phyloP scores from a whole-genome alignment of 192 early-diverging fungal species.

The Coemansia sp. region DNA sequence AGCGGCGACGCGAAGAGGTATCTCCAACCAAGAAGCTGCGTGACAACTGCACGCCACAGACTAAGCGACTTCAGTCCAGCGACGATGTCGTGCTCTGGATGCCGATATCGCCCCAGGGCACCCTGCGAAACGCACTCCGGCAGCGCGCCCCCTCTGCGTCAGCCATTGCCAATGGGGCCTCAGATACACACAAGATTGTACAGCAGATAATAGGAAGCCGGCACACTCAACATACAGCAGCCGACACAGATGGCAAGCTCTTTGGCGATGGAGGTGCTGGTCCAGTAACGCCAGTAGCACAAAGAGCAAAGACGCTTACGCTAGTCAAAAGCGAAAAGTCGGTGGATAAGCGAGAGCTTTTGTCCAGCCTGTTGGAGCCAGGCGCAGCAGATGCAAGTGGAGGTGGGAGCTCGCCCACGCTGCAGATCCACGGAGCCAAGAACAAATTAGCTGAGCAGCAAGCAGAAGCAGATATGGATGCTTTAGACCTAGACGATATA shows the following conservation, averaged over 20 bases:
- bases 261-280: too few species aligned
- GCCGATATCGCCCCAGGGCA: constrained; percentile 45
- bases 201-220: constrained; percentile 42
- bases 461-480: constrained; percentile 2
- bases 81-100: constrained; percentile 44
- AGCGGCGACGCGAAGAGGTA: constrained; percentile 22
- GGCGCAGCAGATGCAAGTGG: not conserved
- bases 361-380: constrained; percentile 33
- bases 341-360: constrained; percentile 36
- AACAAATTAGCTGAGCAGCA: not conserved
- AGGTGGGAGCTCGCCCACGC: not conserved
- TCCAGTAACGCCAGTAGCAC: not conserved
- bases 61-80: constrained; percentile 2
- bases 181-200: constrained; percentile 23
- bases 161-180: not conserved
- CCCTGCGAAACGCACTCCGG: constrained; percentile 35
- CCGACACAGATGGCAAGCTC: too few species aligned
- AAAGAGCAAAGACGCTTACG: constrained; percentile 22
- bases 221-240: not conserved
- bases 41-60: constrained; percentile 28
- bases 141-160: constrained; percentile 15
- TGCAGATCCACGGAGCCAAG: not conserved
- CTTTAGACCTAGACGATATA: constrained; percentile 26
- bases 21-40: constrained; percentile 13
- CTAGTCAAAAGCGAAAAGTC: constrained; percentile 29